These are phyloP conservation scores for Psophocarpus tetragonolobus DNA, from an alignment of 306 rosid species.

Conservation along the genomic window DNA sequence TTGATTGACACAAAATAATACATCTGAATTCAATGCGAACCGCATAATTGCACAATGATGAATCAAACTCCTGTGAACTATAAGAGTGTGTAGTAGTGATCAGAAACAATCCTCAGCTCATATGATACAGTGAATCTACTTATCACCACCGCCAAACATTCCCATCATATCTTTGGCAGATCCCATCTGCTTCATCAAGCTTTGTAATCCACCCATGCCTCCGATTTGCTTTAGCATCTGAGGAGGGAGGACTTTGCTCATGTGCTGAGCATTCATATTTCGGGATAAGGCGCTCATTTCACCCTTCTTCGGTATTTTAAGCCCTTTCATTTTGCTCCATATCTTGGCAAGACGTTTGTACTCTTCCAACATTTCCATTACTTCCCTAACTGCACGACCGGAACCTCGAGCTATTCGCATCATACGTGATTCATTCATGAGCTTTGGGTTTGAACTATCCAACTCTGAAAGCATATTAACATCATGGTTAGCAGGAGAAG, in stretches of 20 bases:
- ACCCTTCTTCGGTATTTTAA: constrained; percentile 78
- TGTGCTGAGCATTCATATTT: constrained; percentile 82
- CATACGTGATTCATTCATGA: constrained; percentile 69
- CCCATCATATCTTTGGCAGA: constrained; percentile 84
- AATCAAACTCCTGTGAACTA: constrained; percentile 15
- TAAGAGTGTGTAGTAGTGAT: neutral
- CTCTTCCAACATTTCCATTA: constrained; percentile 75
- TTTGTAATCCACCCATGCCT: constrained; percentile 81
- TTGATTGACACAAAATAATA: constrained; percentile 12
- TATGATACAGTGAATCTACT: constrained; percentile 29
- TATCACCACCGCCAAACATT: constrained; percentile 70
- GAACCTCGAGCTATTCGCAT: constrained; percentile 82
- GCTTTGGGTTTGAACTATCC: constrained; percentile 79
- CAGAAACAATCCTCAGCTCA: constrained; percentile 25
- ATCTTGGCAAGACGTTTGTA: constrained; percentile 75
- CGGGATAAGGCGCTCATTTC: constrained; percentile 70
- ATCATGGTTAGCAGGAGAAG: constrained; percentile 4
- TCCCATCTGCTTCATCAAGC: constrained; percentile 91
- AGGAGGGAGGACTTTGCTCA: constrained; percentile 84
- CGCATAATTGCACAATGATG: constrained; percentile 14
- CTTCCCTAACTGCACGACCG: constrained; percentile 66
- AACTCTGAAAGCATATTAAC: constrained; percentile 55
- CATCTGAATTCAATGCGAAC: constrained; percentile 21
- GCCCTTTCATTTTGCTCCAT: constrained; percentile 77
- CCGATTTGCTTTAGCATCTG: constrained; percentile 87